Base-by-base conservation (phyloP, 176 grass and related monocot genomes). In the Dactylis glomerata region DNA sequence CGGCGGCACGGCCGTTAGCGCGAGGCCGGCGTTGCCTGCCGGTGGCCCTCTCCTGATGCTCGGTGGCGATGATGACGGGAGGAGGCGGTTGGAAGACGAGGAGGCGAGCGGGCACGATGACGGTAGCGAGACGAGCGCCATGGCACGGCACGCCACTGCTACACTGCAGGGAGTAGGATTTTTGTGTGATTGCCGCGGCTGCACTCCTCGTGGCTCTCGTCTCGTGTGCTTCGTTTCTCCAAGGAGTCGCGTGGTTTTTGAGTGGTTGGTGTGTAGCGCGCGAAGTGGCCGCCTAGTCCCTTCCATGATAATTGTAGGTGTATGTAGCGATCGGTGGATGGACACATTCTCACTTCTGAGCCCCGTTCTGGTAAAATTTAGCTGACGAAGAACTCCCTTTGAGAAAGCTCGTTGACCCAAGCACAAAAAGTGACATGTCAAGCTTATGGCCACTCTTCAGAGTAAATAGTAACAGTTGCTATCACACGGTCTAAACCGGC, bases 101-200 rank as follows among this genome's bases (percentile, higher is more conserved):
- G 70, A n/a, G 52, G 50, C 11, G 65, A 49, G 23, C 79, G 46
- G 6, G 66, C 50, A 41, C 10, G 50, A 13, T 71, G 49, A n/a
- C 22, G 82, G 5, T 57, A 56, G 82, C 62, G 77, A 76, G 65
- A 57, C 64, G 65, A 82, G 75, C 75, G 87, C 81, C 81, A 83
- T 83, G 81, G 68, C 40, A 66, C 38, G 6, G 76, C 54, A 59
- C 52, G 68, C 10, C 69, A 4, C 19, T n/a, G 65, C 26, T 28
- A 47, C 12, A 8, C 3, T 12, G 14, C 38, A 40, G 17, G 23
- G 34, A 27, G 67, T 3, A 28, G 28, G 49, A 76, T 81, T 76
- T 76, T 69, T 68, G 80, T 81, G 62, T 58, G 71, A 15, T 4
- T 16, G 31, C 27, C 7, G 68, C 6, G 36, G 51, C 3, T 5